Base-by-base conservation (phyloP, 345 rosid species). In the Heritiera littoralis region DNA sequence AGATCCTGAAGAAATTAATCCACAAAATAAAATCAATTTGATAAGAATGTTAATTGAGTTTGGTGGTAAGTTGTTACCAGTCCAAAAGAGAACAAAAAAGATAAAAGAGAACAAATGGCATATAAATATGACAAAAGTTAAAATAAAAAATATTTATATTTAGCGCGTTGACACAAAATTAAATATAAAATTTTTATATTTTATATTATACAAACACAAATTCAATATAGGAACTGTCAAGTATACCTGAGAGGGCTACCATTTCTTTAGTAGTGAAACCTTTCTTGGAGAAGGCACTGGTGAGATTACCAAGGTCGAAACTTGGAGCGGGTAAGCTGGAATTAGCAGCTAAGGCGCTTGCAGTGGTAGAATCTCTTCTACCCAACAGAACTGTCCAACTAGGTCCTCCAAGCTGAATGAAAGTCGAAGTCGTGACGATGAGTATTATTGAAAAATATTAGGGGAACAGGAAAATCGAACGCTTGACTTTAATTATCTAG, bases 311-410 rank as follows among this genome's bases (percentile, higher is more conserved):
- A 10, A 89, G 90, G 76, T 43, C 80, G 74, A 66, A 77, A 41
- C 56, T 46, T 3, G 87, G 88, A 3, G 80, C 72, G 2, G 95
- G 92, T 49, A 91, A 23, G 74, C 81, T 59, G 72, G 32, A 58
- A 52, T 78, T 78, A 14, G 83, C 87, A 3, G 84, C 79, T 63
- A 12, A 81, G 2, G 40, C 49, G 78, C 88, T 89, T 51, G 92
- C 90, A 2, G 87, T 86, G 43, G 87, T 82, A 4, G 95, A 87
- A 79, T 88, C 95, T 86, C 90, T 89, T 68, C 95, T 87, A 13
- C 95, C 93, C 40, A 91, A 64, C 9, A 23, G 82, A 69, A 89
- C 93, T 0, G 66, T 64, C 95, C 95, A 91, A 38, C 77, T 78
- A 3, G 88, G 81, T 32, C 93, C 91, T 5, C 90, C 88, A 68